Base-by-base conservation (phyloP, 2,329 filamentous ascomycete species). In the Exophiala aquamarina region DNA sequence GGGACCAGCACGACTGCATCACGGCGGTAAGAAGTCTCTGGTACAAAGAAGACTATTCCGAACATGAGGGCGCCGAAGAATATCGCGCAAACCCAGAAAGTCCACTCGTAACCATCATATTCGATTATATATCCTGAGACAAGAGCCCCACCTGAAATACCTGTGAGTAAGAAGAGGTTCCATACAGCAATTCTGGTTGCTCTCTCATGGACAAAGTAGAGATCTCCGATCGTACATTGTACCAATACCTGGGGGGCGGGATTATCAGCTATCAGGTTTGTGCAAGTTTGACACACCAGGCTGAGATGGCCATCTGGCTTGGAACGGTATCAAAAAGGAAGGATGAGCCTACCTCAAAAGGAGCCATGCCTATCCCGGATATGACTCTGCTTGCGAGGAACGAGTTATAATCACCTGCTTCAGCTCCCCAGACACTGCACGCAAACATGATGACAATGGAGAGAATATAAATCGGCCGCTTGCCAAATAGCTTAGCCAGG, bases 171-270 rank as follows among this genome's bases (percentile, higher is more conserved):
- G 26, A 70, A 62, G 7, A 69, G 70, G 45, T 72, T 71, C 34
- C 72, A 62, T 11, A 66, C 61, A 1, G 69, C 69, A 11, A 55
- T 56, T 9, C 52, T 46, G 3, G 47, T 52, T 21, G 46, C 62
- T 37, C 67, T 63, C 42, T 69, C 65, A 36, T 68, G 65, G 48
- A 68, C 62, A 55, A 67, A 69, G 54, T 66, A 69, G 51, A 70
- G 61, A 46, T 70, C 67, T 47, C 67, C 66, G 41, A 72, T 68
- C 50, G 65, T 78, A 57, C 72, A 74, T 59, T 77, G 75, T 3
- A 79, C 74, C 4, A 80, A 61, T 15, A 53, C 50, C 50, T 53
- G 21, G n/a, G 14, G 11, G 18, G 4, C 18, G 14, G 35, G 23
- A 19, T 32, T 11, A 34, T 18, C 28, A 21, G 8, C 21, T 19